Evolutionary conservation across 2,329 filamentous ascomycete species (phyloP).

Genomic region (Fusarium multiceps): DNA sequence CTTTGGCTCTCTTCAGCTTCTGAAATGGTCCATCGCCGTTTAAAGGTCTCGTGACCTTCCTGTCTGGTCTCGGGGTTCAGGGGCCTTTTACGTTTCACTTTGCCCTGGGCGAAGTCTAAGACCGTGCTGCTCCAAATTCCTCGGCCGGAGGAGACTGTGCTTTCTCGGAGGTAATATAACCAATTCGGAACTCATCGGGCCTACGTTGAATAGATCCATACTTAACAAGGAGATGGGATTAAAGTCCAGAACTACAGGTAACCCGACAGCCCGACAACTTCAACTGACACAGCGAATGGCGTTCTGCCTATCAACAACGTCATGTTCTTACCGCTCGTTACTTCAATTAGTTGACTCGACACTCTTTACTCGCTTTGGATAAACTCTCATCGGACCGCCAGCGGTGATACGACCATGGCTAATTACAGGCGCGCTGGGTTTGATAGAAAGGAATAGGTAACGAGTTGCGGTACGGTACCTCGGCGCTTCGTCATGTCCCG

Average conservation of each 20-base stretch:
- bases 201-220: background rate
- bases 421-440: background rate
- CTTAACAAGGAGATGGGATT: background rate
- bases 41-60: slow-evolving; percentile 36
- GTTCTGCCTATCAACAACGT: background rate
- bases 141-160: slow-evolving; percentile 24
- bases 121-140: slow-evolving; percentile 14
- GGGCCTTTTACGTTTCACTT: slow-evolving; percentile 25
- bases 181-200: slow-evolving; percentile 12
- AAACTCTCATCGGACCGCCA: slow-evolving; percentile 9
- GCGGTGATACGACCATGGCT: slow-evolving; percentile 2
- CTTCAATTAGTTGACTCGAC: background rate
- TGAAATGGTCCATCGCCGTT: slow-evolving; percentile 13
- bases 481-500: slow-evolving; percentile 23
- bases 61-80: slow-evolving; percentile 18
- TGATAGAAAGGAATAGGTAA: background rate
- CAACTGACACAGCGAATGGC: background rate
- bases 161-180: slow-evolving; percentile 7
- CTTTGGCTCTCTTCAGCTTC: slow-evolving; percentile 28
- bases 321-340: background rate
- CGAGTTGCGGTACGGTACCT: slow-evolving; percentile 12
- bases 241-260: background rate
- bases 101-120: background rate
- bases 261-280: background rate
- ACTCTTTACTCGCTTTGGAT: slow-evolving; percentile 9